phyloP scores from a whole-genome alignment of 140 eudicot genomes.

The Stevia rebaudiana region DNA sequence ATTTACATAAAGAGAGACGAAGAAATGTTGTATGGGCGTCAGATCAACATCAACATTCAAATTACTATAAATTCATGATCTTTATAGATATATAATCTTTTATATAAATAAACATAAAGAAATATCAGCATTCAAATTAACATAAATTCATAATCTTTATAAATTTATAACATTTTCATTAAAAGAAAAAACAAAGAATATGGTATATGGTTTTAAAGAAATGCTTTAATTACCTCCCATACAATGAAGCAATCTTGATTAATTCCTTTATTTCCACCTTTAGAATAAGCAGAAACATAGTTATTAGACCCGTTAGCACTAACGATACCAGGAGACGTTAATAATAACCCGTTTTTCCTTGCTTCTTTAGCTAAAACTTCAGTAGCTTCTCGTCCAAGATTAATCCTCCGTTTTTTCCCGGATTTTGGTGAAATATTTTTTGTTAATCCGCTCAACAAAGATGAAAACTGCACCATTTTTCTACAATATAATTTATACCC shows the following conservation, averaged over 20 bases:
- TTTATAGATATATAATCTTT: background rate
- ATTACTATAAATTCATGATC: background rate
- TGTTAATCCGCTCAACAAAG: slow-evolving; percentile 51
- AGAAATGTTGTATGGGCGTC: background rate
- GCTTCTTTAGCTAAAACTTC: slow-evolving; percentile 59
- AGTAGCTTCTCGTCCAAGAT: slow-evolving; percentile 61
- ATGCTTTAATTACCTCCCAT: slow-evolving; percentile 77
- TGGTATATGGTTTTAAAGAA: background rate
- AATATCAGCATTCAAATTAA: slow-evolving; percentile 8
- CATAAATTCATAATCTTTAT: background rate
- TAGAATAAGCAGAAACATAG: slow-evolving; percentile 52
- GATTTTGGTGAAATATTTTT: slow-evolving; percentile 39
- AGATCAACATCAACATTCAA: no score
- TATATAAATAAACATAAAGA: background rate
- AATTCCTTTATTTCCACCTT: slow-evolving; percentile 69
- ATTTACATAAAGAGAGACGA: background rate
- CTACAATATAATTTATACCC: slow-evolving; percentile 12
- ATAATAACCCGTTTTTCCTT: slow-evolving; percentile 43
- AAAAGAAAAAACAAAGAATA: background rate
- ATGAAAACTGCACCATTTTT: slow-evolving; percentile 70
- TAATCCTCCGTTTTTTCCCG: slow-evolving; percentile 41
- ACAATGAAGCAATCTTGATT: slow-evolving; percentile 75
- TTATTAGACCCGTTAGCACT: slow-evolving; percentile 33
- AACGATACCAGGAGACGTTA: slow-evolving; percentile 52
- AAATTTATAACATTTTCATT: background rate